A percentile compares a stretch with the other conserved stretches of the same genome.
Evolutionary conservation across 1,284 basidiomycete genomes (phyloP).

Genomic region (Phlebopus sp.): DNA sequence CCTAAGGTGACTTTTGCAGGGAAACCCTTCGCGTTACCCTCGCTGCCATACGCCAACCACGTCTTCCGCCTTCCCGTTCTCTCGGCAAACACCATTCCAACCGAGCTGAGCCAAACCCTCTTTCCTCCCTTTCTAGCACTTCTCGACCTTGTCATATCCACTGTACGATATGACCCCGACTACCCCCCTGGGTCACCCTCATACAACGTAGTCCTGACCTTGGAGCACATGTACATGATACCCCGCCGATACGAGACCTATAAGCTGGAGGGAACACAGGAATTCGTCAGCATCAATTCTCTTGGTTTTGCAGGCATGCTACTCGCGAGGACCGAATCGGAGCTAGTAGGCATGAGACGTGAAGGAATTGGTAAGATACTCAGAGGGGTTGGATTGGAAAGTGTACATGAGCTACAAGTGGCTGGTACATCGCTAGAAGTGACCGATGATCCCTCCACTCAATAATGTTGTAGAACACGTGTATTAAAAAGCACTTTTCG

Average conservation of each 20-base stretch:
- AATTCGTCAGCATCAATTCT: conserved; percentile 70
- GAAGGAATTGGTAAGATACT: conserved; percentile 62
- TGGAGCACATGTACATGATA: conserved; percentile 80
- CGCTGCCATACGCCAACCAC: conserved; percentile 78
- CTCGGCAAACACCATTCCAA: conserved; percentile 41
- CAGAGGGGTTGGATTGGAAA: conserved; percentile 57
- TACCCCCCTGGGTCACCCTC: conserved; percentile 64
- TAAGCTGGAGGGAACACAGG: conserved; percentile 47
- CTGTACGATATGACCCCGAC: conserved; percentile 61
- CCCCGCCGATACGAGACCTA: conserved; percentile 66
- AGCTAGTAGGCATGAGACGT: conserved; percentile 63
- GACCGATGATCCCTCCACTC: conserved; percentile 7
- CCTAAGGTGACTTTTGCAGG: conserved; percentile 41
- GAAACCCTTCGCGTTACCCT: conserved; percentile 65
- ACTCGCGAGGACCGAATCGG: conserved; percentile 75
- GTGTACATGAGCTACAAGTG: conserved; percentile 60
- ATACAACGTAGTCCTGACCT: conserved; percentile 82
- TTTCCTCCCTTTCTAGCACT: conserved; percentile 68
- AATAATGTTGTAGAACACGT: neutral
- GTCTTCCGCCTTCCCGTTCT: conserved; percentile 62
- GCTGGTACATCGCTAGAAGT: conserved; percentile 38
- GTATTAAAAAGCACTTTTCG: neutral
- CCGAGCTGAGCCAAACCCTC: conserved; percentile 54
- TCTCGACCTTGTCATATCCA: conserved; percentile 77
- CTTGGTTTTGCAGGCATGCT: conserved; percentile 87